These are phyloP conservation scores for Raffaelea albimanens DNA, from an alignment of 2,329 filamentous ascomycete genomes.

Conservation along the genomic window DNA sequence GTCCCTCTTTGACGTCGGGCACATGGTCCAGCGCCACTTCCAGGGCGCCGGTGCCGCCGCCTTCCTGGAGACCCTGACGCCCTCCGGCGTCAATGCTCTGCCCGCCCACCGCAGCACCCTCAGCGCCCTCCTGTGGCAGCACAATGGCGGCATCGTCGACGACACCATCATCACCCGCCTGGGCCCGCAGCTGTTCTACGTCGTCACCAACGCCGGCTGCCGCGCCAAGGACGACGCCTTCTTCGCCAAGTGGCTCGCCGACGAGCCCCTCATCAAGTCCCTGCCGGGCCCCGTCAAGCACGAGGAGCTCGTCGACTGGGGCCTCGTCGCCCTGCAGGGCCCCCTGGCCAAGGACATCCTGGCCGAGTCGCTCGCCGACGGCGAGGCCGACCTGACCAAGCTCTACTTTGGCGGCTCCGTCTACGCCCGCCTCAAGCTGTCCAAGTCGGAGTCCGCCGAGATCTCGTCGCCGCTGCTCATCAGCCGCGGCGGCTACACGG, in stretches of 20 bases:
- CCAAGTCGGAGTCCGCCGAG: slow-evolving; percentile 25
- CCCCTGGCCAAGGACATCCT: slow-evolving; percentile 67
- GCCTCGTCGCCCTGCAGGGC: slow-evolving; percentile 83
- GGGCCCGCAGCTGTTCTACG: slow-evolving; percentile 68
- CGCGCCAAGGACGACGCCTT: slow-evolving; percentile 80
- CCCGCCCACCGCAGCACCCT: slow-evolving; percentile 64
- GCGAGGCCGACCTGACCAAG: slow-evolving; percentile 43
- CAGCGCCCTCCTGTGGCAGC: slow-evolving; percentile 71
- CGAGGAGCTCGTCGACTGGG: slow-evolving; percentile 56
- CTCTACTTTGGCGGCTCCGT: slow-evolving; percentile 76
- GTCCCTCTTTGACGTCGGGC: slow-evolving; percentile 90
- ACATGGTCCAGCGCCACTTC: slow-evolving; percentile 91
- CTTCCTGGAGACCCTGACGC: slow-evolving; percentile 79
- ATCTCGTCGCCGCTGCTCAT: slow-evolving; percentile 53
- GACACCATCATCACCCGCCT: slow-evolving; percentile 85
- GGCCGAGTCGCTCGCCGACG: slow-evolving; percentile 47
- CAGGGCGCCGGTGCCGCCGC: slow-evolving; percentile 68
- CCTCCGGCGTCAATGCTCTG: slow-evolving; percentile 59
- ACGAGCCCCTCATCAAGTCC: slow-evolving; percentile 25
- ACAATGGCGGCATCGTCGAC: slow-evolving; percentile 84
- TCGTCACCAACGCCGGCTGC: slow-evolving; percentile 92
- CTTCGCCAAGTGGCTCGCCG: slow-evolving; percentile 59
- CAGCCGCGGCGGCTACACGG: slow-evolving; percentile 88
- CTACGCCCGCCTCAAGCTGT: slow-evolving; percentile 54
- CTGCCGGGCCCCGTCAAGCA: slow-evolving; percentile 16